Percentiles rank a stretch among this genome's conserved stretches.
Conservation (phyloP, 352 stramenopile species). For the Phytophthora agathidicida region DNA sequence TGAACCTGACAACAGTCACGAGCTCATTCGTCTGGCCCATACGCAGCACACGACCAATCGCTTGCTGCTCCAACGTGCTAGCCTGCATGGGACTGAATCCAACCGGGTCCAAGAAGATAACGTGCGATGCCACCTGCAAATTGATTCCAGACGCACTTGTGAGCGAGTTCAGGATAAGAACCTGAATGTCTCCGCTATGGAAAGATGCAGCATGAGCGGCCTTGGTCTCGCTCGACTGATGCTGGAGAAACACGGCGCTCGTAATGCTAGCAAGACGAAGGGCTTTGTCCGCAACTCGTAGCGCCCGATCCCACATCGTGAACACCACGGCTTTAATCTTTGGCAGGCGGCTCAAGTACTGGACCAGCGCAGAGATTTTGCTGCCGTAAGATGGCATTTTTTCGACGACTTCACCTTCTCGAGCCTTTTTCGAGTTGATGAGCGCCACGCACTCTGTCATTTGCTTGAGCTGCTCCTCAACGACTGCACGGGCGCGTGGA, state of each 20-base stretch:
- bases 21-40: conserved; percentile 83
- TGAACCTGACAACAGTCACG: conserved; percentile 76
- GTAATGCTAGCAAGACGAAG: conserved; percentile 62
- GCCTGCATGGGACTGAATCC: conserved; percentile 74
- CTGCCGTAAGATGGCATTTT: conserved; percentile 59
- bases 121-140: conserved; percentile 81
- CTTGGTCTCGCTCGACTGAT: conserved; percentile 83
- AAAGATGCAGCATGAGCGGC: conserved; percentile 72
- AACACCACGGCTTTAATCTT: conserved; percentile 83
- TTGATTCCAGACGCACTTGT: conserved; percentile 88
- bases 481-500: conserved; percentile 42
- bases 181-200: conserved; percentile 59
- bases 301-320: conserved; percentile 77
- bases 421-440: conserved; percentile 23
- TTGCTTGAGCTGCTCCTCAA: conserved; percentile 60
- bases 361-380: conserved; percentile 78
- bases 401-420: conserved; percentile 29
- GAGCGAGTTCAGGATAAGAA: conserved; percentile 82
- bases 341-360: conserved; percentile 58
- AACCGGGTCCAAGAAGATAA: conserved; percentile 84
- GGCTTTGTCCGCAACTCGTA: conserved; percentile 68
- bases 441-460: conserved; percentile 58
- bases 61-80: conserved; percentile 80
- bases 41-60: conserved; percentile 81
- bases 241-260: conserved; percentile 74